Base-by-base conservation (phyloP, 2,329 filamentous ascomycete genomes). In the Cryphonectria parasitica region DNA sequence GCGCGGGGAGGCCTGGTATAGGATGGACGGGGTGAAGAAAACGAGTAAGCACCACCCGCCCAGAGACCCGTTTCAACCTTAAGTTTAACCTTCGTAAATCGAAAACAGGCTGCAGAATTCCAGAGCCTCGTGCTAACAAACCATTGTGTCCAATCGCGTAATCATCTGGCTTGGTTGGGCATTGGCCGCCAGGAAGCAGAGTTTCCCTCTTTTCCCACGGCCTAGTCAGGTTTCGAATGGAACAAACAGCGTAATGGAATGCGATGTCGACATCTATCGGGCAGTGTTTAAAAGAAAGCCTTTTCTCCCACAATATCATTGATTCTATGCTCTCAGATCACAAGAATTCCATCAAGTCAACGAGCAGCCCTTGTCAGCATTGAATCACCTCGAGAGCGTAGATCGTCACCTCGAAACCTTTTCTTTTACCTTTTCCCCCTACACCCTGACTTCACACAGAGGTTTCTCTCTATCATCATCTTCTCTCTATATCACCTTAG, bases 21-120 rank as follows among this genome's bases (percentile, higher is more conserved):
- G 89, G 75, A 85, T 84, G 56, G 87, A 80, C 39, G 83, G 90
- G 13, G 0, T n/a, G 28, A 36, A 36, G 7, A 19, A 2, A n/a
- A 4, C 31, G 28, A 2, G 8, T 58, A 58, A 34, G 54, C 54
- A 15, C 28, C 54, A 15, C 28, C 54, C 54, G 8, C 25, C 15
- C 22, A 49, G 3, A 3, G 45, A 49, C 45, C 45, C 3, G 25
- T 58, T 58, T 58, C 54, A 31, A 58, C 25, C 54, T 58, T 58
- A 19, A 58, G 13, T 8, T 28, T 58, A 58, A 58, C 54, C 25
- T 58, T 58, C 2, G 54, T 7, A 8, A 58, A 13, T 31, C 5
- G 25, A 19, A 31, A 7, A 19, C 11, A 34, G 54, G 28, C 25
- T 8, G 25, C 25, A 34, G 25, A 17, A 31, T 58, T 31, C 54